Percentiles rank a stretch among this genome's conserved stretches.
phyloP scores from a whole-genome alignment of 2,329 filamentous ascomycete species.

The Alternaria conjuncta region DNA sequence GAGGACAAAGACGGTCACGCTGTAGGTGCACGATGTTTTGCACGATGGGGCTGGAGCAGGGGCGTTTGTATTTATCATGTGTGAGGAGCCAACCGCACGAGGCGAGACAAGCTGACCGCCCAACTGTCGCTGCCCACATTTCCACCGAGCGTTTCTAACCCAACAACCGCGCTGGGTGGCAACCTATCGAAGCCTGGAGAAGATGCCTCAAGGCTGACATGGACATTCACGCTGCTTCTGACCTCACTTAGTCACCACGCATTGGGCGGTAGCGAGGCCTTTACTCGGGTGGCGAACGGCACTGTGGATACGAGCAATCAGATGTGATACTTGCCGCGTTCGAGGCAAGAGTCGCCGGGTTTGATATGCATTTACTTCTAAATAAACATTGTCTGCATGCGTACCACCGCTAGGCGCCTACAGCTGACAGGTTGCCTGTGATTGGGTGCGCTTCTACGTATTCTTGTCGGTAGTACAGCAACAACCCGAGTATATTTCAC shows the following conservation, averaged over 20 bases:
- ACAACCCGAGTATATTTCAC: background rate
- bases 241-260: slow-evolving; percentile 20
- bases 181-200: slow-evolving; percentile 38
- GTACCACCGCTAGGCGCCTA: slow-evolving; percentile 19
- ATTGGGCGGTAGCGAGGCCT: slow-evolving; percentile 17
- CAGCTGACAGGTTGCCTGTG: slow-evolving; percentile 6
- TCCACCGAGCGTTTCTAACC: slow-evolving; percentile 38
- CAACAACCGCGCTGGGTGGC: slow-evolving; percentile 34
- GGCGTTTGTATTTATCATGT: slow-evolving; percentile 32
- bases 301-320: slow-evolving; percentile 20
- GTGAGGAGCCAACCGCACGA: slow-evolving; percentile 22
- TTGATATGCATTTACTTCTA: slow-evolving; percentile 27
- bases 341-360: slow-evolving; percentile 18
- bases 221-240: slow-evolving; percentile 26
- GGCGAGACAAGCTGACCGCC: slow-evolving; percentile 29
- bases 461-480: slow-evolving; percentile 13
- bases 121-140: slow-evolving; percentile 25
- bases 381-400: slow-evolving; percentile 23
- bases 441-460: background rate
- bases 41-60: slow-evolving; percentile 13
- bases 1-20: slow-evolving; percentile 8
- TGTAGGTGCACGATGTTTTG: slow-evolving; percentile 8
- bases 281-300: slow-evolving; percentile 11
- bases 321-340: slow-evolving; percentile 27
- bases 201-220: slow-evolving; percentile 30